Evolutionary conservation across 371 early-diverging fungal species (phyloP).

Genomic region (Smittium mucronatum): DNA sequence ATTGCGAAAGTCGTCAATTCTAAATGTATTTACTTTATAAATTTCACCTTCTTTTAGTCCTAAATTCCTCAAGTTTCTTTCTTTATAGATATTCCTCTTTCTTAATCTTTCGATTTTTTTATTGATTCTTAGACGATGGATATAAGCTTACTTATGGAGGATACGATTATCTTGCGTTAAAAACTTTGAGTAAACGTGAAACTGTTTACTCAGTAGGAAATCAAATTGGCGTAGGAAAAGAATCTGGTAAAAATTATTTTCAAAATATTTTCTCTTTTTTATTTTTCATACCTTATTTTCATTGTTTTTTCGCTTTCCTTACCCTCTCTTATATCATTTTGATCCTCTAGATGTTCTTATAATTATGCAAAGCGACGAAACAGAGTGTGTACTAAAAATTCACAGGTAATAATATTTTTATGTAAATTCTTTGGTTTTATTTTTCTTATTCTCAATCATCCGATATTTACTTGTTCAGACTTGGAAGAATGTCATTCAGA

Average conservation of each 20-base stretch:
- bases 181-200: constrained; percentile 78
- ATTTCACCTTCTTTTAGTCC: neutral
- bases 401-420: constrained; percentile 2
- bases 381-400: constrained; percentile 5
- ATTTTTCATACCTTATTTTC: neutral
- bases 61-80: neutral
- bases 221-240: constrained; percentile 99
- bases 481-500: constrained; percentile 96
- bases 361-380: constrained; percentile 8
- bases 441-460: neutral
- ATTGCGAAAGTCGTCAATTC: constrained; percentile 75
- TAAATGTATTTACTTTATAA: constrained; percentile 34
- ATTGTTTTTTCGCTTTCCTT: neutral
- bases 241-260: constrained; percentile 41
- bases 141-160: constrained; percentile 98
- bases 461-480: constrained; percentile 55
- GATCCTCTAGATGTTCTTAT: constrained; percentile 5
- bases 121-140: constrained; percentile 54
- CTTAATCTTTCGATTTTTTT: constrained; percentile 38
- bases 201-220: constrained; percentile 90
- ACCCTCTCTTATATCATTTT: neutral
- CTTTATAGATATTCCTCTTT: neutral
- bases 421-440: too few relatives aligned
- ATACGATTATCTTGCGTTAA: constrained; percentile 97
- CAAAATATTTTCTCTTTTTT: constrained; percentile 12